Percentiles rank a stretch among this genome's conserved stretches.
These are phyloP conservation scores for Lactarius deliciosus DNA, from an alignment of 768 basidiomycete species.

Conservation along the genomic window DNA sequence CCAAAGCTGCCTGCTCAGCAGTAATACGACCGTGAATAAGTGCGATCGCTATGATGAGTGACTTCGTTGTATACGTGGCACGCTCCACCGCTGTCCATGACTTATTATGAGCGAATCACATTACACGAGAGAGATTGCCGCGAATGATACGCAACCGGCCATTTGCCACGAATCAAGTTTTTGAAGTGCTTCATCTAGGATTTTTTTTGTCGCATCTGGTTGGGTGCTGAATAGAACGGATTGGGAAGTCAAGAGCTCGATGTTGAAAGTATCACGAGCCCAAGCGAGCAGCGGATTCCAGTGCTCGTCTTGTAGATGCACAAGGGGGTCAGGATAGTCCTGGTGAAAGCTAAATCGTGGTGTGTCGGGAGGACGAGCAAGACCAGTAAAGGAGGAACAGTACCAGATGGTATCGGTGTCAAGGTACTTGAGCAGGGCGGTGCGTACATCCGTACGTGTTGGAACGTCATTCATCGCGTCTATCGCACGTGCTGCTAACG, in stretches of 20 bases:
- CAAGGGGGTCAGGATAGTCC: conserved; percentile 71
- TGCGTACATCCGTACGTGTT: conserved; percentile 60
- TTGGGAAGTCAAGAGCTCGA: conserved; percentile 67
- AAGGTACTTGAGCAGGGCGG: conserved; percentile 75
- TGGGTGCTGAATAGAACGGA: conserved; percentile 74
- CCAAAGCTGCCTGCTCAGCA: conserved; percentile 81
- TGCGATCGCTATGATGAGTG: conserved; percentile 84
- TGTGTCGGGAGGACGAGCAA: conserved; percentile 4
- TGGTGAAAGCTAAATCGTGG: conserved; percentile 68
- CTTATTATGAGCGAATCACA: not conserved
- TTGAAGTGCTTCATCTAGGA: conserved; percentile 56
- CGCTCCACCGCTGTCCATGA: conserved; percentile 76
- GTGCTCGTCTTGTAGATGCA: conserved; percentile 71
- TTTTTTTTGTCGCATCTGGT: conserved; percentile 61
- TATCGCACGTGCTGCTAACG: conserved; percentile 84
- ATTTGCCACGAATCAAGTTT: conserved; percentile 81
- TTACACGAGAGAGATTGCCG: not conserved
- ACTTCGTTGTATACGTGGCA: conserved; percentile 85
- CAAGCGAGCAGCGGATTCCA: conserved; percentile 90
- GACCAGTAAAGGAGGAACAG: conserved; percentile 26
- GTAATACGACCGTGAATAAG: conserved; percentile 73
- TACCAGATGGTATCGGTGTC: conserved; percentile 96
- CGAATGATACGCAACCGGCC: conserved; percentile 57
- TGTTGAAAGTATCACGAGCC: conserved; percentile 62
- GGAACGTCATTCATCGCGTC: conserved; percentile 65